phyloP scores from a whole-genome alignment of 1,139 yeast genomes.

The Yamadazyma conglobata region DNA sequence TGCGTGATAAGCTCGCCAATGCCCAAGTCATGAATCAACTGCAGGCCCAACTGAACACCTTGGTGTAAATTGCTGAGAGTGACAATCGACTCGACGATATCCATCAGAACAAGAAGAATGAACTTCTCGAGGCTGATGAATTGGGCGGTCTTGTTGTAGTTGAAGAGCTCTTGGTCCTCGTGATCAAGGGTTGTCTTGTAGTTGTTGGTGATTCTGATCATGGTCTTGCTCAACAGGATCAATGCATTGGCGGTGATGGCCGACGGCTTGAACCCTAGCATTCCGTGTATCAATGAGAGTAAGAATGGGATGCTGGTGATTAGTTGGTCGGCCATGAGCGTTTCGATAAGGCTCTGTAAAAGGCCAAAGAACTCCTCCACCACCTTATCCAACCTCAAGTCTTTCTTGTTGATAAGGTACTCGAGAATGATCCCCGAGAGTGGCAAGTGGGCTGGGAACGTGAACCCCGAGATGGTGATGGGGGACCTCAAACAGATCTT shows the following conservation, averaged over 20 bases:
- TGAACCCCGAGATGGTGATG: constrained; percentile 25
- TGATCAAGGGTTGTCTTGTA: constrained; percentile 9
- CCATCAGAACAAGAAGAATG: constrained; percentile 48
- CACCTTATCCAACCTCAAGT: constrained; percentile 42
- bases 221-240: constrained; percentile 15
- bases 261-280: constrained; percentile 53
- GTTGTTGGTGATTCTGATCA: constrained; percentile 19
- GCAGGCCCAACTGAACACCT: constrained; percentile 5
- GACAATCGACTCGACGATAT: constrained; percentile 46
- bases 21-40: constrained; percentile 9
- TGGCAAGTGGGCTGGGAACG: constrained; percentile 28
- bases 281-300: constrained; percentile 48
- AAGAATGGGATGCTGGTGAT: constrained; percentile 51
- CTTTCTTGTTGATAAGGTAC: constrained; percentile 40
- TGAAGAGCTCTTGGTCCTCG: constrained; percentile 13
- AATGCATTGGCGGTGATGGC: constrained; percentile 43
- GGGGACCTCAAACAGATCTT: constrained; percentile 41
- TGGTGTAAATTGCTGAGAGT: constrained; percentile 8
- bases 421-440: constrained; percentile 30
- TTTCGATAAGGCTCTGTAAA: constrained; percentile 32
- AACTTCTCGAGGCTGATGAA: constrained; percentile 47
- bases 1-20: constrained; percentile 23
- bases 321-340: constrained; percentile 21
- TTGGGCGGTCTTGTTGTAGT: constrained; percentile 39
- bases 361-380: constrained; percentile 38